A percentile compares a stretch with the other conserved stretches of the same genome.
Conservation (phyloP, 2,329 filamentous ascomycete genomes). For the Colletotrichum tofieldiae region DNA sequence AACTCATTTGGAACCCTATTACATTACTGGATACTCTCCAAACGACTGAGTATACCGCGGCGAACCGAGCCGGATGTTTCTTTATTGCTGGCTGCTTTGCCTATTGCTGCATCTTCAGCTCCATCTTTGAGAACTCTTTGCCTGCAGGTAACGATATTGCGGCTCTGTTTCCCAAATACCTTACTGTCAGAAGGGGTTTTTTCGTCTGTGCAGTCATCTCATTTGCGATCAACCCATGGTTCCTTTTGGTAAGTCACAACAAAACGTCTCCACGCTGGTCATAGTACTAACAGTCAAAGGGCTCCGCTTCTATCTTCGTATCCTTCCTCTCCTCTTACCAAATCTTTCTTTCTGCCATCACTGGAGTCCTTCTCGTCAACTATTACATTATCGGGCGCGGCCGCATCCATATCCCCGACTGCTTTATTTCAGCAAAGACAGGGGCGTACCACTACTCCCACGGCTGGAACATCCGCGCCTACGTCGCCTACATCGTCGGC, state of each 20-base stretch:
- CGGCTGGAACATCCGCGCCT: conserved; percentile 39
- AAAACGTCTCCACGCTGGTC: conserved; percentile 54
- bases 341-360: conserved; percentile 58
- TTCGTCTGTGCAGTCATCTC: conserved; percentile 56
- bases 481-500: conserved; percentile 50
- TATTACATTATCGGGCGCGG: conserved; percentile 53
- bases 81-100: conserved; percentile 59
- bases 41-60: conserved; percentile 52
- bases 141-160: conserved; percentile 59
- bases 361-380: conserved; percentile 56
- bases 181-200: conserved; percentile 57
- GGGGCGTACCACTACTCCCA: conserved; percentile 37
- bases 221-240: conserved; percentile 57
- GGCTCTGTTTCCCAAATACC: conserved; percentile 55
- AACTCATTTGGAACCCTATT: conserved; percentile 48
- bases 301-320: conserved; percentile 55
- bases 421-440: conserved; percentile 31
- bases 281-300: conserved; percentile 52
- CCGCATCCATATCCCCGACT: conserved; percentile 55
- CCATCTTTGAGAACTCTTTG: conserved; percentile 61
- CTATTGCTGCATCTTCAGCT: conserved; percentile 60
- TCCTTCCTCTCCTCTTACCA: conserved; percentile 56
- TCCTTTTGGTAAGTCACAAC: conserved; percentile 55
- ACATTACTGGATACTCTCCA: conserved; percentile 54
- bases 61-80: conserved; percentile 56